Conservation (phyloP, 2,329 filamentous ascomycete genomes). For the Xylaria digitata region DNA sequence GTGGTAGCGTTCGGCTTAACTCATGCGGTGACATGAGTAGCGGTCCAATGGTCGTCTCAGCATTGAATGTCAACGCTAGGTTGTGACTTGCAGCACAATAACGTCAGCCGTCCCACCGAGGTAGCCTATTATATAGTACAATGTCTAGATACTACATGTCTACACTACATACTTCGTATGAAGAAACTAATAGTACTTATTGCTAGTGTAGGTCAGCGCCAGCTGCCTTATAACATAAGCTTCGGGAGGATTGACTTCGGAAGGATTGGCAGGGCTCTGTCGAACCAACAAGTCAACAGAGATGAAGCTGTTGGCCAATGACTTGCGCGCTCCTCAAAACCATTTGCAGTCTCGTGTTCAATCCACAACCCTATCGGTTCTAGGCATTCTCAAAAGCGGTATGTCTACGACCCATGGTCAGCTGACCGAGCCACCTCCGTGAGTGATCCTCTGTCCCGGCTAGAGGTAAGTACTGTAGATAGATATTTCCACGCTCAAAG, state of each 20-base stretch:
- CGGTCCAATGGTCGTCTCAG: neutral
- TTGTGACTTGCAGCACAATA: conserved; percentile 19
- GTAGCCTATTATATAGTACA: neutral
- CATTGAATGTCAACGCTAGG: neutral
- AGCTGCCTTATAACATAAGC: neutral
- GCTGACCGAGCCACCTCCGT: conserved; percentile 16
- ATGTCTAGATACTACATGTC: neutral
- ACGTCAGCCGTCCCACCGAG: conserved; percentile 23
- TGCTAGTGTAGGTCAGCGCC: neutral
- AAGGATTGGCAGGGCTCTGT: neutral
- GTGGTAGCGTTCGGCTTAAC: conserved; percentile 1
- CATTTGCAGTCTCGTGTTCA: neutral
- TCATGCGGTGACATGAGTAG: neutral
- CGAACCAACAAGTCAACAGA: conserved; percentile 7
- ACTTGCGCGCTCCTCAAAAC: neutral
- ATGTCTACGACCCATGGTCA: conserved; percentile 21
- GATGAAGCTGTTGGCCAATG: neutral
- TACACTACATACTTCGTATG: too few relatives aligned
- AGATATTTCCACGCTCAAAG: conserved; percentile 10
- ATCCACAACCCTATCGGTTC: conserved; percentile 8
- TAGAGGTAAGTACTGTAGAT: conserved; percentile 6
- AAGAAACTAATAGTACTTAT: too few relatives aligned
- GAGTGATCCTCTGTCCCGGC: conserved; percentile 17
- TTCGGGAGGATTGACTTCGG: neutral
- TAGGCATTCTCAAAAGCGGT: conserved; percentile 10